Base-by-base conservation (phyloP, 176 grass and related monocot species). In the Carex littledalei region DNA sequence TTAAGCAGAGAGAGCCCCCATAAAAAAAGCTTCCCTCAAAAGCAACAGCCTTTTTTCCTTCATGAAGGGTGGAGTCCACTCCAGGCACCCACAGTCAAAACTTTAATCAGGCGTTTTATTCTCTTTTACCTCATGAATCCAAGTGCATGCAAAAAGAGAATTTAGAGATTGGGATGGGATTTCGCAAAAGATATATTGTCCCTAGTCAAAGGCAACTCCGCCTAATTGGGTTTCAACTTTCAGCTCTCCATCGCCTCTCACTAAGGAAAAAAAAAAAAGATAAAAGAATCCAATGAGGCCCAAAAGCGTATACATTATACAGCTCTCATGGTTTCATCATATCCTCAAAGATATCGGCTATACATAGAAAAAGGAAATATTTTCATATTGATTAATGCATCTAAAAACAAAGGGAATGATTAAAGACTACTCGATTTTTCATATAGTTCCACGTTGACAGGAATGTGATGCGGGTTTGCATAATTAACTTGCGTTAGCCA, bases 51-150 rank as follows among this genome's bases (percentile, higher is more conserved):
- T 83, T 83, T 67, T 83, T 49, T 82, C 18, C 64, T 83, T 83
- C 81, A 83, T 66, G 81, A 83, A 66, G 49, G 16, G 63, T 83
- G 81, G 81, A 83, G 63, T 47, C 81, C 81, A 83, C 81, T 83
- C 81, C 58, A 81, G 58, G 60, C 55, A 43, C 79, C 79, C 61
- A 67, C 60, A 83, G 81, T 83, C 81, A 83, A 83, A 83, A 67
- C 81, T 83, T 83, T 83, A 83, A 83, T 83, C 81, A 83, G 81
- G 45, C 81, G 20, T 67, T 83, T 83, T 83, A 68, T 83, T 83
- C 81, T 83, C 81, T 83, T 83, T 83, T 83, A 83, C 63, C 41
- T 83, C 81, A 67, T 83, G 63, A 83, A 83, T 83, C 41, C 81
- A 68, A 83, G 81, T 83, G 81, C 81, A 83, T 55, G 62, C 43